A percentile compares a stretch with the other conserved stretches of the same genome.
These are phyloP conservation scores for Dryadomyces quercus-mongolicae DNA, from an alignment of 2,329 filamentous ascomycete species.

Conservation along the genomic window DNA sequence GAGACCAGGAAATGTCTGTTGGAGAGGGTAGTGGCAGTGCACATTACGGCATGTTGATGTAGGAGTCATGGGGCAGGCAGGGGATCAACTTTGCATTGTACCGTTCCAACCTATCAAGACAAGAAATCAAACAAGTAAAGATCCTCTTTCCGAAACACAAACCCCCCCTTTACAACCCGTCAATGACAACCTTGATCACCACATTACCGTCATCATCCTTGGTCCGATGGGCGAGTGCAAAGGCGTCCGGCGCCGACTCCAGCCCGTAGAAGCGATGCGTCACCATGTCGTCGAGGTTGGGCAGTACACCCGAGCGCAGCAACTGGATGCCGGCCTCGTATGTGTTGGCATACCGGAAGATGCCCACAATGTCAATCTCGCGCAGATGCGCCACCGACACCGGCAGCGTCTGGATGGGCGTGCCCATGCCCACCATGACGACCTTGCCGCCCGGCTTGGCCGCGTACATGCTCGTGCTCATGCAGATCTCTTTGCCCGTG, in stretches of 20 bases:
- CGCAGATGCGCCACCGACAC: conserved; percentile 60
- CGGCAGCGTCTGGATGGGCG: conserved; percentile 61
- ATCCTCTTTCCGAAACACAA: too few relatives aligned
- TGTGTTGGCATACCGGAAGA: conserved; percentile 68
- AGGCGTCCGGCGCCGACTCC: conserved; percentile 48
- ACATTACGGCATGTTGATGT: background rate
- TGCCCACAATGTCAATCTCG: conserved; percentile 67
- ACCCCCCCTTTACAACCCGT: conserved; percentile 10
- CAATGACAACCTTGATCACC: conserved; percentile 61
- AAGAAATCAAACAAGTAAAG: too few relatives aligned
- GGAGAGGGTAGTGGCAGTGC: background rate
- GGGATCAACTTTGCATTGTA: too few relatives aligned
- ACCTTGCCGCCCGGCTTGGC: conserved; percentile 59
- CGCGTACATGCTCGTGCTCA: conserved; percentile 64
- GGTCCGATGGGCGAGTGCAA: conserved; percentile 58
- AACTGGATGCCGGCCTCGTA: conserved; percentile 58
- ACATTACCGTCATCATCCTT: conserved; percentile 55
- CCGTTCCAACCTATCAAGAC: too few relatives aligned
- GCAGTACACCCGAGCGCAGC: conserved; percentile 41
- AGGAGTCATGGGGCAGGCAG: too few relatives aligned
- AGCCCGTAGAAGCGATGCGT: conserved; percentile 60
- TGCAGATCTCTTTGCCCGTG: conserved; percentile 62
- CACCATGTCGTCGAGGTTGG: conserved; percentile 58
- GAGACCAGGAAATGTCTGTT: background rate
- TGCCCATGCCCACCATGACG: conserved; percentile 71